phyloP scores from a whole-genome alignment of 2,329 filamentous ascomycete species.

The Ascochyta clinopodiicola region DNA sequence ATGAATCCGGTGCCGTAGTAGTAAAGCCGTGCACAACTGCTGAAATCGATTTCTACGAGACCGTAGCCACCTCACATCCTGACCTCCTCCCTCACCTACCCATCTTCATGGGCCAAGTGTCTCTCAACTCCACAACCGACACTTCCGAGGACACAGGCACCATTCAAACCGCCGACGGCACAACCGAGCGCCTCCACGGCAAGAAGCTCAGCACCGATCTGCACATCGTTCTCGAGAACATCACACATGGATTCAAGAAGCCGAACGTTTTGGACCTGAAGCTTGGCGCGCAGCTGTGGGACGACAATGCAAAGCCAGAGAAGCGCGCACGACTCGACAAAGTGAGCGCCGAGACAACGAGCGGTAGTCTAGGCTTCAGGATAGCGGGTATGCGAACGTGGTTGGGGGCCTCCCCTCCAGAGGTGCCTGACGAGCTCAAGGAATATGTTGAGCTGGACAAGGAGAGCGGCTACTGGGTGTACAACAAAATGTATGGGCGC shows the following conservation, averaged over 20 bases:
- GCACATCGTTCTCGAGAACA: conserved; percentile 85
- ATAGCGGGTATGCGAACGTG: conserved; percentile 71
- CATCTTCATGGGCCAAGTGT: conserved; percentile 79
- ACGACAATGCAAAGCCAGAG: conserved; percentile 67
- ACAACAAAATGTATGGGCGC: conserved; percentile 71
- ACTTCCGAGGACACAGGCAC: conserved; percentile 33
- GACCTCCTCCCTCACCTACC: conserved; percentile 84
- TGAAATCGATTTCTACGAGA: conserved; percentile 91
- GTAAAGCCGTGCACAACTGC: conserved; percentile 90
- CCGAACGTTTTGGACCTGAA: conserved; percentile 96
- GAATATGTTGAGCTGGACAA: conserved; percentile 50
- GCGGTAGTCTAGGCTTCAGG: conserved; percentile 65
- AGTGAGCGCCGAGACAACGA: conserved; percentile 66
- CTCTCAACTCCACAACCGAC: conserved; percentile 53
- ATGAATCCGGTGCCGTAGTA: conserved; percentile 81
- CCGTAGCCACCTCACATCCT: conserved; percentile 68
- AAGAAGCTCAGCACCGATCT: conserved; percentile 75
- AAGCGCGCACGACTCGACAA: conserved; percentile 67
- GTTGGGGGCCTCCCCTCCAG: conserved; percentile 39
- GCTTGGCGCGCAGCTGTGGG: conserved; percentile 85
- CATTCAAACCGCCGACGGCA: conserved; percentile 35
- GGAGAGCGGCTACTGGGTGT: conserved; percentile 62
- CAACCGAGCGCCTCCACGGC: conserved; percentile 56
- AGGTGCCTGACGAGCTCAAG: conserved; percentile 36
- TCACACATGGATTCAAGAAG: conserved; percentile 77